Base-by-base conservation (phyloP, 73 alveolate genomes). In the Tetrahymena thermophila region DNA sequence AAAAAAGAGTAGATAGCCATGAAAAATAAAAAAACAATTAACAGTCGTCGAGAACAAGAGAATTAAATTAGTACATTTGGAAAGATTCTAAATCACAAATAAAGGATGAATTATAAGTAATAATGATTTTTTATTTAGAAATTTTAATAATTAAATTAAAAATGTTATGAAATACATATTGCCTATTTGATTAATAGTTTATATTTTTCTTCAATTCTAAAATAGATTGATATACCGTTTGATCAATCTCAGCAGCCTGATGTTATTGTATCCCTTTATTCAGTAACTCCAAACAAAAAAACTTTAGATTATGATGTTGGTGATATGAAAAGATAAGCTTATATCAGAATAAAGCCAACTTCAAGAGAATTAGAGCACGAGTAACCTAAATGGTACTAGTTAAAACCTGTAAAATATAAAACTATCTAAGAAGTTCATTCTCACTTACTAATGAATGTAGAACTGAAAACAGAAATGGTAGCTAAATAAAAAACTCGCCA, bases 231-330 rank as follows among this genome's bases (percentile, higher is more conserved):
- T 55, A 96, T 96, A 17, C 99, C 99, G 4, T 38, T 50, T 10
- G 99, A 98, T 94, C 85, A 95, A 35, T 58, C 93, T 21, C 97
- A 98, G 95, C 71, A 95, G 19, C 99, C 99, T n/a, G 99, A 98
- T 96, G 85, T 98, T 15, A 96, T 98, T 43, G 96, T 98, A 19
- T 95, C 98, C 37, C 93, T 98, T n/a, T 96, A 95, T 55, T 94
- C 99, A 19, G 98, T 94, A 93, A 83, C 93, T 71, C 58, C 40
- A 93, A 34, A 43, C 10, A 17, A 84, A 85, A 23, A 96, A 58
- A 57, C 50, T 35, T 16, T 93, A 31, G 83, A 94, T 71, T 50
- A 15, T 21, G 57, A 34, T 85, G n/a, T 35, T 84, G 96, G 85
- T 10, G 85, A 84, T 34, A 84, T 85, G 10, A 85, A 96, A 43